Percentiles rank a stretch among this genome's conserved stretches.
These are phyloP conservation scores for Cladosporium sp. DNA, from an alignment of 2,329 filamentous ascomycete genomes.

Conservation along the genomic window DNA sequence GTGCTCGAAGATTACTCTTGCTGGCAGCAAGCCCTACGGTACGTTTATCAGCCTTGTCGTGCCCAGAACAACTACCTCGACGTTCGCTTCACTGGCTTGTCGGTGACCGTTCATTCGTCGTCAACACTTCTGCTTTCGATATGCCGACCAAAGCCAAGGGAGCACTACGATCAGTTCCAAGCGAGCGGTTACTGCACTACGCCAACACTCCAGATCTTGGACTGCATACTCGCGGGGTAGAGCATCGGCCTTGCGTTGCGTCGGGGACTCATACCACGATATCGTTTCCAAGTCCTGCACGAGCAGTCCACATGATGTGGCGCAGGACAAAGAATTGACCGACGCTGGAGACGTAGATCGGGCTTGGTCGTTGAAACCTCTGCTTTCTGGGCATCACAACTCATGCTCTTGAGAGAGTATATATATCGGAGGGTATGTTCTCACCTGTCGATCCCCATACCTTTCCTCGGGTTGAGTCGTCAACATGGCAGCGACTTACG, in stretches of 20 bases:
- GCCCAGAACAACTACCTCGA: not conserved
- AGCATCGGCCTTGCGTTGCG: too few relatives aligned
- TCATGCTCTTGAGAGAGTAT: too few relatives aligned
- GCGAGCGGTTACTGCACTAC: not conserved
- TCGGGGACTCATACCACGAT: too few relatives aligned
- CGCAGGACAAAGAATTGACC: not conserved
- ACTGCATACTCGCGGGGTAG: not conserved
- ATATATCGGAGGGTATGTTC: not conserved
- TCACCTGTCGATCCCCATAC: not conserved
- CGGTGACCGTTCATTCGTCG: too few relatives aligned
- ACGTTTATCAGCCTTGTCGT: not conserved
- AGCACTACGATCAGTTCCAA: not conserved
- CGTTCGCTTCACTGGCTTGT: too few relatives aligned
- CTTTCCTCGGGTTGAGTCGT: not conserved
- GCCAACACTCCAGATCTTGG: not conserved
- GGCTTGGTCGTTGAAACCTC: too few relatives aligned
- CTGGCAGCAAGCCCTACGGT: not conserved
- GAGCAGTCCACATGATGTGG: not conserved
- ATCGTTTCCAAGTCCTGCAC: too few relatives aligned
- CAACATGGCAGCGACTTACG: conserved; percentile 1
- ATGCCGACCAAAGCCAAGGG: not conserved
- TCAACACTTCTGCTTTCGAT: not conserved
- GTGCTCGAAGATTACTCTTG: not conserved
- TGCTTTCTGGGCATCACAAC: too few relatives aligned
- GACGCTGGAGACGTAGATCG: too few relatives aligned